Evolutionary conservation across 192 early-diverging fungal species (phyloP).

Genomic region (Podila clonocystis): DNA sequence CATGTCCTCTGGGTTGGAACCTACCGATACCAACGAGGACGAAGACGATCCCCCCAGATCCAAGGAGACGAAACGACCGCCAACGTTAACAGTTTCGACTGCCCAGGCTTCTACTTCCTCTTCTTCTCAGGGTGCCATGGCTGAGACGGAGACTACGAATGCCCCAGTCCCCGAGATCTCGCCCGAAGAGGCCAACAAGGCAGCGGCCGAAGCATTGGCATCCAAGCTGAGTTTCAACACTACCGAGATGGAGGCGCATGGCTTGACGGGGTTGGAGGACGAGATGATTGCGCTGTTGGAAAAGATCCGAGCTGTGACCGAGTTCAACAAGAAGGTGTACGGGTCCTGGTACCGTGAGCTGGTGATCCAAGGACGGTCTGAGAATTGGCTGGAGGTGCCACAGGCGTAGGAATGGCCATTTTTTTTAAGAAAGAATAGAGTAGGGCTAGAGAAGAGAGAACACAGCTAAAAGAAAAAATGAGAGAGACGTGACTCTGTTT

Average conservation of each 20-base stretch:
- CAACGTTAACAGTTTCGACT: too few species aligned
- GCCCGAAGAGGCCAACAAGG: constrained; percentile 42
- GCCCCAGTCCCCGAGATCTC: constrained; percentile 8
- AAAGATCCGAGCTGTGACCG: constrained; percentile 40
- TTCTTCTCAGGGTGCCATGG: too few species aligned
- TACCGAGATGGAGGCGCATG: constrained; percentile 49
- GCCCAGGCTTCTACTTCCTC: too few species aligned
- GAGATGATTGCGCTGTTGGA: constrained; percentile 50
- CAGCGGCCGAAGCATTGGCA: constrained; percentile 38
- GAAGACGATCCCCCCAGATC: not conserved
- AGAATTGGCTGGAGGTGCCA: constrained; percentile 34
- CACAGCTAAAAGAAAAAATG: not conserved
- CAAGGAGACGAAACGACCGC: too few species aligned
- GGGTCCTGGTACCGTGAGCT: constrained; percentile 47
- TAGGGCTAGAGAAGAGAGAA: not conserved
- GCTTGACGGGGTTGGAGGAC: constrained; percentile 45
- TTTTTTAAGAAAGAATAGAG: too few species aligned
- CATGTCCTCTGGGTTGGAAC: constrained; percentile 5
- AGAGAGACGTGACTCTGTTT: too few species aligned
- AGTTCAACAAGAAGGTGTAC: constrained; percentile 52
- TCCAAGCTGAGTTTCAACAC: constrained; percentile 46
- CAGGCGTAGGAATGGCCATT: not conserved
- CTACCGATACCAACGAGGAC: not conserved
- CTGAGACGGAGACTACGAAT: too few species aligned
- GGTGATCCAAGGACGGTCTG: constrained; percentile 38